Conservation (phyloP, 2,329 filamentous ascomycete genomes). For the Fusarium irregulare region DNA sequence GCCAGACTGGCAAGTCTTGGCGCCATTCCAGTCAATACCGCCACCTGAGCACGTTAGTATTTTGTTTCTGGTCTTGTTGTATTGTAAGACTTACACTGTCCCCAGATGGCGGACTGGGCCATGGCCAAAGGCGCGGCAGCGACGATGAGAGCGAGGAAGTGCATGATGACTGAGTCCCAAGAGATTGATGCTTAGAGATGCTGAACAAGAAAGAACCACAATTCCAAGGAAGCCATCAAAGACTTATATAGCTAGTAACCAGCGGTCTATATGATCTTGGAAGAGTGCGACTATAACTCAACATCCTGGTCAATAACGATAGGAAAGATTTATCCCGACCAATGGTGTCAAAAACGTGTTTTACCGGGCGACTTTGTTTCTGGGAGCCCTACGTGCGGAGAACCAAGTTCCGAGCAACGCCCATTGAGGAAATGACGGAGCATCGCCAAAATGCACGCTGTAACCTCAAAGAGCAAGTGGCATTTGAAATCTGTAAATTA, state of each 20-base stretch:
- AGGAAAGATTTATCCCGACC: not conserved
- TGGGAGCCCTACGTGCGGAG: conserved; percentile 9
- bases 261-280: not conserved
- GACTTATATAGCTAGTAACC: conserved; percentile 11
- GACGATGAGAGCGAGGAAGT: conserved; percentile 10
- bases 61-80: rapidly evolving
- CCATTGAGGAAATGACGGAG: conserved; percentile 31
- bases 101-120: conserved; percentile 19
- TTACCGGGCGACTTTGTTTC: conserved; percentile 1
- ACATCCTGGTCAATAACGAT: not conserved
- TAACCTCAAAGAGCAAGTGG: conserved; percentile 9
- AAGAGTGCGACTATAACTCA: not conserved
- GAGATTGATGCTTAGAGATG: not conserved
- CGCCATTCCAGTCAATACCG: not conserved
- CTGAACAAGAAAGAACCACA: not conserved
- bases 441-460: conserved; percentile 2
- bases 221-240: not conserved
- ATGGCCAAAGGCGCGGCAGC: conserved; percentile 11
- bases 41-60: conserved; percentile 1
- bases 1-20: conserved; percentile 9
- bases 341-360: not conserved
- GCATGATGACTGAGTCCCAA: not conserved
- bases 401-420: conserved; percentile 25
- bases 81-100: conserved; percentile 6
- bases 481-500: not conserved